phyloP scores from a whole-genome alignment of 208 protist genomes.

The Angomonas desouzai region DNA sequence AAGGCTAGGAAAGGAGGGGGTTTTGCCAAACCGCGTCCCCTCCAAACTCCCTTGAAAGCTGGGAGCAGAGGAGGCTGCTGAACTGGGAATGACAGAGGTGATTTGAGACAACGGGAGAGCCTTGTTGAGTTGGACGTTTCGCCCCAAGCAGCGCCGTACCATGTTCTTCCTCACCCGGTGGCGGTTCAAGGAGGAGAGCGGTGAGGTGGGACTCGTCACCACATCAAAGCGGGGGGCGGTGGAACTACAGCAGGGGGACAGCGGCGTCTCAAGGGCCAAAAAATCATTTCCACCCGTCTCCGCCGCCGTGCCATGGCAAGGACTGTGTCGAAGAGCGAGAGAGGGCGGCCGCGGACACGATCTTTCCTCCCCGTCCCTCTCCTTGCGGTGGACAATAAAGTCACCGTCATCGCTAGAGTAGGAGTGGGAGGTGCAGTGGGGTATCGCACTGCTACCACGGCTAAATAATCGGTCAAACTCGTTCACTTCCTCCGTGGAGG shows the following conservation, averaged over 20 bases:
- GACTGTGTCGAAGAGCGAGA: not conserved
- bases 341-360: not conserved
- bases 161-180: not conserved
- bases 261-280: slow-evolving; percentile 18
- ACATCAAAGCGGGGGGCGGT: slow-evolving; percentile 34
- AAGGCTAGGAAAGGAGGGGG: slow-evolving; percentile 2
- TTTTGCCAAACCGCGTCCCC: not conserved
- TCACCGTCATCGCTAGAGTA: no score
- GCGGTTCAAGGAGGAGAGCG: not conserved
- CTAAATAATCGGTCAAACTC: not conserved
- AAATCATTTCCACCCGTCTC: not conserved
- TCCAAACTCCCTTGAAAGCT: not conserved
- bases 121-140: not conserved
- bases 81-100: not conserved
- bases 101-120: not conserved
- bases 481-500: not conserved
- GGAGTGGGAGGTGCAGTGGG: no score
- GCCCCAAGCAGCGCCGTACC: not conserved
- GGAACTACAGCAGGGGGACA: slow-evolving; percentile 33
- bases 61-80: not conserved
- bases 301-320: not conserved
- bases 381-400: no score
- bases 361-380: no score
- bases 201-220: slow-evolving; percentile 12
- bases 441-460: no score